phyloP scores from a whole-genome alignment of 805 yeast genomes.

The Candida sithepensis region DNA sequence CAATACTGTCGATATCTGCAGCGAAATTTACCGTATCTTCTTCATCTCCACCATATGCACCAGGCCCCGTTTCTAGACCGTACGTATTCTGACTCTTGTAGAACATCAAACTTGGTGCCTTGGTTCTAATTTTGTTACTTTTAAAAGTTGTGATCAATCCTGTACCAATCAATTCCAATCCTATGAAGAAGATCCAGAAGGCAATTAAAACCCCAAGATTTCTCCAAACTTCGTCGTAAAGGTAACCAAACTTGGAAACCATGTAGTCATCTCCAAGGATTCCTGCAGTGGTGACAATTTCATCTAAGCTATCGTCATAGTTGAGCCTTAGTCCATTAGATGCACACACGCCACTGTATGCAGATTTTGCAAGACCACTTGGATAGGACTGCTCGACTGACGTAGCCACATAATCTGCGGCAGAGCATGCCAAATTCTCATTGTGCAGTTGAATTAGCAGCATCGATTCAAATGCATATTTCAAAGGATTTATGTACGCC shows the following conservation, averaged over 20 bases:
- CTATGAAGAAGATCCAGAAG: constrained; percentile 16
- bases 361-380: constrained; percentile 6
- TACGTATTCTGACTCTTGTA: neutral
- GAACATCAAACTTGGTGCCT: neutral
- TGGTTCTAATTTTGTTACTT: neutral
- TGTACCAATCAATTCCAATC: constrained; percentile 20
- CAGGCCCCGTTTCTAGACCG: neutral
- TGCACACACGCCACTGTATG: constrained; percentile 47
- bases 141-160: constrained; percentile 14
- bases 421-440: constrained; percentile 47
- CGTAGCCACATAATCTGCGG: constrained; percentile 35
- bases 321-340: constrained; percentile 39
- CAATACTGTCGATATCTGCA: neutral
- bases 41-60: neutral
- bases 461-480: constrained; percentile 59
- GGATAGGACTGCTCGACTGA: no score
- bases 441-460: constrained; percentile 64
- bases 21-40: neutral
- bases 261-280: constrained; percentile 60
- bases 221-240: constrained; percentile 36
- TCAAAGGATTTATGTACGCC: constrained; percentile 53
- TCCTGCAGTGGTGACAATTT: constrained; percentile 23
- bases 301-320: constrained; percentile 31
- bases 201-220: constrained; percentile 31
- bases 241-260: constrained; percentile 41